These are phyloP conservation scores for Avena insularis DNA, from an alignment of 176 grass and related monocot genomes.

Conservation along the genomic window DNA sequence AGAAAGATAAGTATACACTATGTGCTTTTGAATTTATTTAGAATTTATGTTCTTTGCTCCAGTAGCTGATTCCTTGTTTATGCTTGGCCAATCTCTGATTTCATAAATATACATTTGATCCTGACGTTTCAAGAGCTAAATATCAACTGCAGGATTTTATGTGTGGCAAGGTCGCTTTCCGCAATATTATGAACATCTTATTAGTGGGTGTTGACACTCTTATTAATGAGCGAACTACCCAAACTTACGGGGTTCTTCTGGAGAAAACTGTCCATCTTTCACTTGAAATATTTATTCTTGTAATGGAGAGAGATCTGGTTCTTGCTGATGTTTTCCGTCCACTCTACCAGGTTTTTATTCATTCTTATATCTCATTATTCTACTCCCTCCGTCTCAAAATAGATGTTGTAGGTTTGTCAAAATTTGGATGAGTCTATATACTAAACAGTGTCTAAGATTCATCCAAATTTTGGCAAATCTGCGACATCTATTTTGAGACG, in stretches of 20 bases:
- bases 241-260: slow-evolving; percentile 76
- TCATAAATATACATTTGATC: background rate
- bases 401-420: too few relatives aligned
- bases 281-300: slow-evolving; percentile 93
- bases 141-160: slow-evolving; percentile 78
- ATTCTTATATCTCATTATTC: slow-evolving; percentile 20
- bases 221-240: slow-evolving; percentile 76
- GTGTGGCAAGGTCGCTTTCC: slow-evolving; percentile 83
- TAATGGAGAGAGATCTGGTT: slow-evolving; percentile 79
- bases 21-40: slow-evolving; percentile 9
- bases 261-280: slow-evolving; percentile 90
- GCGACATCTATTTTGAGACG: too few relatives aligned
- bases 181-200: slow-evolving; percentile 93
- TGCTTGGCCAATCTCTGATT: background rate
- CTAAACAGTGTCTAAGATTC: too few relatives aligned
- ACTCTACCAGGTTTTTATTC: slow-evolving; percentile 76
- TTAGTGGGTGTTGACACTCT: slow-evolving; percentile 75
- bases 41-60: slow-evolving; percentile 14
- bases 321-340: slow-evolving; percentile 93
- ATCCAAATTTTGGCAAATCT: too few relatives aligned
- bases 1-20: background rate
- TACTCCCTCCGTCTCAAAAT: too few relatives aligned
- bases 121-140: slow-evolving; percentile 23
- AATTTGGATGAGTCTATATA: too few relatives aligned
- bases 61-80: slow-evolving; percentile 26